Evolutionary conservation across 345 rosid genomes (phyloP).

Genomic region (Sisymbrium irio): DNA sequence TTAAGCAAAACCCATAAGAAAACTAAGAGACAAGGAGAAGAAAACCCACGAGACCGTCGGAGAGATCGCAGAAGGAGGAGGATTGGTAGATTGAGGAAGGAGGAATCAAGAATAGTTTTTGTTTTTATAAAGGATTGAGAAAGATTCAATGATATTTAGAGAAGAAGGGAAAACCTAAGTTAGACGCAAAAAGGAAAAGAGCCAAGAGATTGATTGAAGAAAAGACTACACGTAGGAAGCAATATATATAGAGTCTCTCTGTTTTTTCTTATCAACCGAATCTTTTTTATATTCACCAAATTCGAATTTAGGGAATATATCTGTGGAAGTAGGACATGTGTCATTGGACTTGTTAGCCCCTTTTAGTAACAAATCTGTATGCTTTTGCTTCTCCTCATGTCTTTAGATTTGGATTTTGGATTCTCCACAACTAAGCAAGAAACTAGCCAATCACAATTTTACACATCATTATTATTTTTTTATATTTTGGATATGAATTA

Average conservation of each 20-base stretch:
- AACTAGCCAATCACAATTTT: background rate
- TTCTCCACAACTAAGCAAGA: background rate
- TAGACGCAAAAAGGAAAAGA: slow-evolving; percentile 7
- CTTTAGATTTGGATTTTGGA: background rate
- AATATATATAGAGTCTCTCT: background rate
- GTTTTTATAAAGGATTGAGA: background rate
- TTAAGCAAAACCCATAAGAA: background rate
- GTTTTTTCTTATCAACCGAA: background rate
- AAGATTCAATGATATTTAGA: background rate
- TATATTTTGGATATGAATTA: background rate
- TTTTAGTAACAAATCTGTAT: background rate
- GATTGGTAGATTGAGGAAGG: background rate
- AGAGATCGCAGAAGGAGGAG: background rate
- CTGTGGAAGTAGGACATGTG: background rate
- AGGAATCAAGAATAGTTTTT: background rate
- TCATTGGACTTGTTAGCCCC: background rate
- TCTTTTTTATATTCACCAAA: background rate
- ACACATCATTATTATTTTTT: background rate
- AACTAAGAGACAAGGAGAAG: background rate
- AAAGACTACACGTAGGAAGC: background rate
- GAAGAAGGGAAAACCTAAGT: slow-evolving; percentile 4
- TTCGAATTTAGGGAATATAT: slow-evolving; percentile 3
- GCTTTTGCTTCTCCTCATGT: no score
- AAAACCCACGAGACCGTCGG: slow-evolving; percentile 3
- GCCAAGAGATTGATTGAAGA: background rate